Base-by-base conservation (phyloP, 139 green algal genomes). In the Haematococcus lacustris region DNA sequence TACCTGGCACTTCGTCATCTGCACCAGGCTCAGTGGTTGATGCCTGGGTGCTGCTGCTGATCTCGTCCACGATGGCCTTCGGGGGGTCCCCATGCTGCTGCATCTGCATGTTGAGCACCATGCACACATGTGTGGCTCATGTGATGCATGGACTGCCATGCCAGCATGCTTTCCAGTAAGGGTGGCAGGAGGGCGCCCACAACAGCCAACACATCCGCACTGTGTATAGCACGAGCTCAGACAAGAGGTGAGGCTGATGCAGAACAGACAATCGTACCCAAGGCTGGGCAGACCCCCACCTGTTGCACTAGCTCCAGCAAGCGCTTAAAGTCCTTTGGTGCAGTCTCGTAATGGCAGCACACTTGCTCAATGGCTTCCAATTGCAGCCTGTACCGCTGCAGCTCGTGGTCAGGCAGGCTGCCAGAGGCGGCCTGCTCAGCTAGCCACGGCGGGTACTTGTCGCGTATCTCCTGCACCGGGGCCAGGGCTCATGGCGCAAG, bases 391-490 rank as follows among this genome's bases (percentile, higher is more conserved):
- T 96, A 93, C 25, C 82, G 81, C 61, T 73, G 32, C 41, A 86
- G 68, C 23, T 92, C 86, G 40, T 83, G 83, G 3, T 73, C n/a
- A 0, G 78, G 62, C 53, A 92, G 51, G 3, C 33, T 51, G 40
- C 64, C n/a, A n/a, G n/a, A n/a, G n/a, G n/a, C 67, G 41, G 68
- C 72, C 38, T 91, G 72, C 21, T 73, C 67, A 13, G 82, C 82
- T 38, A 97, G 84, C 91, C 91, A 97, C 4, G 80, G 77, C 0
- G 90, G 91, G 66, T 96, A 97, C 61, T 83, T 82, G 39, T 82
- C 82, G 13, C 82, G 79, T 59, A 97, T 95, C 34, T 97, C 91
- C 83, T 88, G 77, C 59, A 81, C 4, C 38, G 0, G 17, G 21
- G 47, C 47, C 47, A 57, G 47, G 13, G 47, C 47, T 57, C 47